Evolutionary conservation across 2,329 filamentous ascomycete genomes (phyloP).

Genomic region (Fonsecaea multimorphosa): DNA sequence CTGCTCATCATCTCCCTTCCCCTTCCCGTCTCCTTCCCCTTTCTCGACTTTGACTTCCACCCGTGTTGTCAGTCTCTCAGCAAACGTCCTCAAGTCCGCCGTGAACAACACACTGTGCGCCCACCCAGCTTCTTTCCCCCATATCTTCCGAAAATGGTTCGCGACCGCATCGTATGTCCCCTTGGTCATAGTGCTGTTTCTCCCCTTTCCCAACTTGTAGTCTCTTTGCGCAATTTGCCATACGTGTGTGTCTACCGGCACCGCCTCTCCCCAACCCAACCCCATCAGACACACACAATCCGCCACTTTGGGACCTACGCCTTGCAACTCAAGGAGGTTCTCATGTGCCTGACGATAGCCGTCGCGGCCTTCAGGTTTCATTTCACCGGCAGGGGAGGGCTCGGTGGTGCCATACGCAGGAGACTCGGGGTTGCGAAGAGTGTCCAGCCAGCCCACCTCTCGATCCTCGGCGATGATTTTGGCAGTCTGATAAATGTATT

Average conservation of each 20-base stretch:
- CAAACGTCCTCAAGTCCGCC: constrained; percentile 85
- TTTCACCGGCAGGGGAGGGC: constrained; percentile 53
- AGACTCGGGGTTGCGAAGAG: constrained; percentile 76
- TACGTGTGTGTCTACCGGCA: constrained; percentile 96
- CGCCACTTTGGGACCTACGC: constrained; percentile 94
- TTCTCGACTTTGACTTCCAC: constrained; percentile 47
- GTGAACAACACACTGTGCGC: constrained; percentile 97
- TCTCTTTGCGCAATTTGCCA: constrained; percentile 98
- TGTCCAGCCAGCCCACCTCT: constrained; percentile 75
- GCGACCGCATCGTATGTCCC: constrained; percentile 87
- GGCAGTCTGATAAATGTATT: constrained; percentile 88
- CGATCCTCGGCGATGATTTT: constrained; percentile 71
- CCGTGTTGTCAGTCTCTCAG: constrained; percentile 63
- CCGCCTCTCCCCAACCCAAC: constrained; percentile 90
- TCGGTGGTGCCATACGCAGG: constrained; percentile 61
- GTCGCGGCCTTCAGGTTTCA: constrained; percentile 59
- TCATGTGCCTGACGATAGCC: constrained; percentile 83
- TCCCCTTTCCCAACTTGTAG: constrained; percentile 86
- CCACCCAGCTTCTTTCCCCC: constrained; percentile 96
- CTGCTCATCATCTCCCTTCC: constrained; percentile 41
- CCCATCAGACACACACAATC: constrained; percentile 98
- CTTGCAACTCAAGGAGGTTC: constrained; percentile 76
- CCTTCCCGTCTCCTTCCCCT: constrained; percentile 42
- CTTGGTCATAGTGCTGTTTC: constrained; percentile 84
- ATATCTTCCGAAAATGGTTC: constrained; percentile 84